Base-by-base conservation (phyloP, 2,329 filamentous ascomycete species). In the Triangularia setosa region DNA sequence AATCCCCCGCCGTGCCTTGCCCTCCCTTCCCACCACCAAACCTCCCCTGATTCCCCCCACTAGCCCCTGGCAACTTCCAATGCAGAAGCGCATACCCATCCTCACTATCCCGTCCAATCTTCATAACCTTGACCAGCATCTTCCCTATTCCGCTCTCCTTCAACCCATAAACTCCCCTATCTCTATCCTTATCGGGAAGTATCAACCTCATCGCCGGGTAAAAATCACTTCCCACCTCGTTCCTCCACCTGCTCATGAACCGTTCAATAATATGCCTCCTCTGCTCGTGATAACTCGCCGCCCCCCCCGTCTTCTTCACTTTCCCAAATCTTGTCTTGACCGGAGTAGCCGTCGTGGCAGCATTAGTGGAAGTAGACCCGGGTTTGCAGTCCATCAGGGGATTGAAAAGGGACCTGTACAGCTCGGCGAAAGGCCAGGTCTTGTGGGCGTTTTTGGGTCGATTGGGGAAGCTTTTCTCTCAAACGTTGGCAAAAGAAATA, bases 101-200 rank as follows among this genome's bases (percentile, higher is more conserved):
- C 68, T 96, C 92, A 0, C 92, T 96, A 71, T 93, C 89, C 72
- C 90, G 91, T 79, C 93, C 90, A 71, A 99, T 96, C 73, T 93
- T 94, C 82, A 97, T 90, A 44, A 97, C 84, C 74, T 93, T 94
- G 64, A 97, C 91, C n/a, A 98, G 81, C 21, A 98, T 79, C 74
- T 93, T 97, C 9, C 90, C 94, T 65, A 99, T 93, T 4, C 89
- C 86, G 74, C 90, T 93, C 79, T 99, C 95, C 74, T 98, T 98
- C 48, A 99, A 81, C 0, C 94, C 92, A 72, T 98, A 99, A 81
- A 97, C 93, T 18, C 90, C 90, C 57, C 95, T 87, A 72, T 98
- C 93, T 44, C 93, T 87, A 73, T 99, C 95, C 74, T 96, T 96
- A 72, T 96, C 92, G 0, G 94, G 93, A 3, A 97, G 83, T 64